Conservation (phyloP, 257 asterid genomes). For the Solanum lycopersicoides region DNA sequence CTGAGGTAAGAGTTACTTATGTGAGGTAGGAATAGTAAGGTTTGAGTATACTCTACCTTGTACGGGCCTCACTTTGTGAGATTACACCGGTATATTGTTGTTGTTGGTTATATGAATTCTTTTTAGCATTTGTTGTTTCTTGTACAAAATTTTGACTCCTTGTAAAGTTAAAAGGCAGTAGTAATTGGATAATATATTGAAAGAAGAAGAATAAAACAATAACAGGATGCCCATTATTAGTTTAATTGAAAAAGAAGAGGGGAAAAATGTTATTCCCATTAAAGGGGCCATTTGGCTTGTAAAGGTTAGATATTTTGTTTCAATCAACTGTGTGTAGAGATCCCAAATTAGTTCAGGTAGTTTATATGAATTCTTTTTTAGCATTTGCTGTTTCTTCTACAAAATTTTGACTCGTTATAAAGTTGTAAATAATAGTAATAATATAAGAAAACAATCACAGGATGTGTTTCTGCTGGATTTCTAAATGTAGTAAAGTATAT, state of each 20-base stretch:
- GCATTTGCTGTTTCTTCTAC: neutral
- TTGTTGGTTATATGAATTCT: neutral
- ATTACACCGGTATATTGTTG: neutral
- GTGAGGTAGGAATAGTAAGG: neutral
- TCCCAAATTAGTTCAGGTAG: neutral
- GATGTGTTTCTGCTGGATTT: neutral
- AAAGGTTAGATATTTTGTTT: neutral
- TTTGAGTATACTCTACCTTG: neutral
- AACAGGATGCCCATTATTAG: neutral
- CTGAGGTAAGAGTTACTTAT: neutral
- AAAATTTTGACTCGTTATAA: neutral
- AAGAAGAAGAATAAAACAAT: neutral
- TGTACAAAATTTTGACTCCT: neutral
- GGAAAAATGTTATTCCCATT: neutral
- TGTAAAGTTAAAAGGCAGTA: neutral
- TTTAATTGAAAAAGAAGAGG: neutral
- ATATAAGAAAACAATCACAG: neutral
- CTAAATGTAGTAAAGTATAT: neutral
- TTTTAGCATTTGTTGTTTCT: neutral
- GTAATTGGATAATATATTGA: neutral
- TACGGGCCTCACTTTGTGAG: neutral
- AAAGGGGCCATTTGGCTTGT: neutral
- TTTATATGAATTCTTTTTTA: neutral
- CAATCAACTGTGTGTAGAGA: neutral
- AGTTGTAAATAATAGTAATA: neutral